Evolutionary conservation across 352 stramenopile species (phyloP).

Genomic region (Phytophthora idaei): DNA sequence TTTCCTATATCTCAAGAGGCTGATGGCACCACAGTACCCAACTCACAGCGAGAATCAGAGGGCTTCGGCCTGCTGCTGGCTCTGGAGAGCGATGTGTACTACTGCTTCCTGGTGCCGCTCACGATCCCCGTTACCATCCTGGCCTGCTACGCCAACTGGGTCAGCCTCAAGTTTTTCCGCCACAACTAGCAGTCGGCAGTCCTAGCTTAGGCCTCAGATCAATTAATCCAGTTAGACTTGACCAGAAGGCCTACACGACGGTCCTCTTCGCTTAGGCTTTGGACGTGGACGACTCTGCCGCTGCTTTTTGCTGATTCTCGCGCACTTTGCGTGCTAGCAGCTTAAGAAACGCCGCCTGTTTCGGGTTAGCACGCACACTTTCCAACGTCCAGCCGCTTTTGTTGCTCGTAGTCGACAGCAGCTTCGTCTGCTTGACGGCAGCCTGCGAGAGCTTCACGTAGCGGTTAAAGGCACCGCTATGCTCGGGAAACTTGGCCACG

Average conservation of each 20-base stretch:
- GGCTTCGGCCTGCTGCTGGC: constrained; percentile 32
- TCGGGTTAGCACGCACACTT: constrained; percentile 59
- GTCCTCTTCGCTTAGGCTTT: constrained; percentile 9
- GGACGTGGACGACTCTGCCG: constrained; percentile 3
- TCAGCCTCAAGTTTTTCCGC: constrained; percentile 88
- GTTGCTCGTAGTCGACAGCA: constrained; percentile 25
- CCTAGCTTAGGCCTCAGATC: neutral
- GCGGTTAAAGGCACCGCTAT: constrained; percentile 71
- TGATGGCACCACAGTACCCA: neutral
- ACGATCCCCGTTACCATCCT: constrained; percentile 82
- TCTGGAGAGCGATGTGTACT: constrained; percentile 75
- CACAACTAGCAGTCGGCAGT: constrained; percentile 60
- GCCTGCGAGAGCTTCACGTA: constrained; percentile 78
- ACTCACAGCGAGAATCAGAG: constrained; percentile 25
- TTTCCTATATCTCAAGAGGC: neutral
- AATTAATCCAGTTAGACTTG: constrained; percentile 2
- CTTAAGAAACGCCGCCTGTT: constrained; percentile 72
- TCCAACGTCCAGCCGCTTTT: constrained; percentile 53
- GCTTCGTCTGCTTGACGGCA: constrained; percentile 49
- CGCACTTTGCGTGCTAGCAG: constrained; percentile 61
- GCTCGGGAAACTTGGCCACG: constrained; percentile 66
- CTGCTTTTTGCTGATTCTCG: constrained; percentile 44
- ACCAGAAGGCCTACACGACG: neutral
- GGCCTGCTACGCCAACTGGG: constrained; percentile 82
- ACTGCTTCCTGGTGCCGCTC: constrained; percentile 78